These are phyloP conservation scores for Penicillium bialowiezense DNA, from an alignment of 495 filamentous ascomycete species.

Conservation along the genomic window DNA sequence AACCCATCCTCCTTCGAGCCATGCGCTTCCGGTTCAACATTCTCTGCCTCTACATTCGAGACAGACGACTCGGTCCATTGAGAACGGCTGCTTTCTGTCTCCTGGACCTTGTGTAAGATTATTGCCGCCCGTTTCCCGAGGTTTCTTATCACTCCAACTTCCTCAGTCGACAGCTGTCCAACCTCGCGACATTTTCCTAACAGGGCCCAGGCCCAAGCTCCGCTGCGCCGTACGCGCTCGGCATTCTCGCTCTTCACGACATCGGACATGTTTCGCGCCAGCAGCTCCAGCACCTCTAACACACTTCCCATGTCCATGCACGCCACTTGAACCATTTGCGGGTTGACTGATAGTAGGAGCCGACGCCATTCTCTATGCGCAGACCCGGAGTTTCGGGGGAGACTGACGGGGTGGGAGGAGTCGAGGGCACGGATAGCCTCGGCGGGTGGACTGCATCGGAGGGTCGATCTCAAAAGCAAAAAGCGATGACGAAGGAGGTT, in stretches of 20 bases:
- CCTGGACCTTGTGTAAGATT: slow-evolving; percentile 43
- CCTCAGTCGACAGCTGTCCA: slow-evolving; percentile 45
- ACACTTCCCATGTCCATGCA: slow-evolving; percentile 63
- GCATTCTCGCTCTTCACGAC: slow-evolving; percentile 38
- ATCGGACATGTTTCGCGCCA: slow-evolving; percentile 42
- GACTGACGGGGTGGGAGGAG: slow-evolving; percentile 53
- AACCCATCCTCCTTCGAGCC: slow-evolving; percentile 9
- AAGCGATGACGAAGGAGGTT: slow-evolving; percentile 60
- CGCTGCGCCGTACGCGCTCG: slow-evolving; percentile 47
- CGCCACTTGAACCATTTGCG: slow-evolving; percentile 64
- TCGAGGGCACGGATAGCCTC: slow-evolving; percentile 50
- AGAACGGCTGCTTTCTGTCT: slow-evolving; percentile 27
- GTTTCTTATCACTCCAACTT: slow-evolving; percentile 50
- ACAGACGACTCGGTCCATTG: slow-evolving; percentile 21
- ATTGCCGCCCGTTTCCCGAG: slow-evolving; percentile 46
- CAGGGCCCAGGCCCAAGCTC: slow-evolving; percentile 51
- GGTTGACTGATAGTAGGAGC: slow-evolving; percentile 53
- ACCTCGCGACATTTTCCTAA: slow-evolving; percentile 47
- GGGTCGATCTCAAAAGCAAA: slow-evolving; percentile 51
- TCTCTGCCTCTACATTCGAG: slow-evolving; percentile 21
- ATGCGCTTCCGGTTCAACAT: no score
- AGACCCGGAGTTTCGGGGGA: slow-evolving; percentile 42
- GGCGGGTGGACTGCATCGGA: slow-evolving; percentile 54
- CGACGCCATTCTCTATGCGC: slow-evolving; percentile 48
- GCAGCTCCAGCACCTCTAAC: slow-evolving; percentile 46